phyloP scores from a whole-genome alignment of 345 rosid genomes.

The Brassica nigra region DNA sequence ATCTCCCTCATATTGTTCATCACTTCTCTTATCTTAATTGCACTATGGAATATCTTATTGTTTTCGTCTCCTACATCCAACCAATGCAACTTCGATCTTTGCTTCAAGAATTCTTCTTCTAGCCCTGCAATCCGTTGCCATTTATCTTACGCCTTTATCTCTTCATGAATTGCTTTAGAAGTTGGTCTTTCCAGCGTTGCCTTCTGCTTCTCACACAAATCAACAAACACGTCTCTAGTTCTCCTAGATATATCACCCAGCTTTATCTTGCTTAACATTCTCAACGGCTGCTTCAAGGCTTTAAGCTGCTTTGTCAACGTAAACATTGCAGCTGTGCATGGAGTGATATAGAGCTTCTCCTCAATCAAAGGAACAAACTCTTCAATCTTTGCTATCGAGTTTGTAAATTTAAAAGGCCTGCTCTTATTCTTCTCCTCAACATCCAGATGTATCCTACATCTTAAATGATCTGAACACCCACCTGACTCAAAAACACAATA shows the following conservation, averaged over 20 bases:
- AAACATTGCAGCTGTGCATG: not conserved
- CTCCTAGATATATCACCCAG: not conserved
- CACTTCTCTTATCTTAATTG: not conserved
- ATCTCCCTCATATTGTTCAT: not conserved
- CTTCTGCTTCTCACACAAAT: not conserved
- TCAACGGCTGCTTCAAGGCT: not conserved
- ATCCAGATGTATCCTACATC: not conserved
- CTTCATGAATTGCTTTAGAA: not conserved
- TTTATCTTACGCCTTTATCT: not conserved
- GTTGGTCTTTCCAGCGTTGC: not conserved
- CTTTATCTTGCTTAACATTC: not conserved
- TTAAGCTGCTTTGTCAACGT: not conserved
- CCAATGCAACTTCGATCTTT: not conserved
- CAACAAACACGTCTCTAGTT: not conserved
- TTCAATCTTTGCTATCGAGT: not conserved
- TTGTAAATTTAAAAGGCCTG: not conserved
- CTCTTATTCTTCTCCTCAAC: not conserved
- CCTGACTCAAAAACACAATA: not conserved
- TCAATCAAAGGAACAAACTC: no score
- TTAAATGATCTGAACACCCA: not conserved
- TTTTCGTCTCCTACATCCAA: not conserved
- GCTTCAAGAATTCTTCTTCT: not conserved
- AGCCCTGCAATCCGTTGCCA: not conserved
- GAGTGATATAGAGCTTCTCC: no score
- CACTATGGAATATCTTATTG: not conserved